These are phyloP conservation scores for Ophiorrhiza pumila DNA, from an alignment of 257 asterid genomes.

Conservation along the genomic window DNA sequence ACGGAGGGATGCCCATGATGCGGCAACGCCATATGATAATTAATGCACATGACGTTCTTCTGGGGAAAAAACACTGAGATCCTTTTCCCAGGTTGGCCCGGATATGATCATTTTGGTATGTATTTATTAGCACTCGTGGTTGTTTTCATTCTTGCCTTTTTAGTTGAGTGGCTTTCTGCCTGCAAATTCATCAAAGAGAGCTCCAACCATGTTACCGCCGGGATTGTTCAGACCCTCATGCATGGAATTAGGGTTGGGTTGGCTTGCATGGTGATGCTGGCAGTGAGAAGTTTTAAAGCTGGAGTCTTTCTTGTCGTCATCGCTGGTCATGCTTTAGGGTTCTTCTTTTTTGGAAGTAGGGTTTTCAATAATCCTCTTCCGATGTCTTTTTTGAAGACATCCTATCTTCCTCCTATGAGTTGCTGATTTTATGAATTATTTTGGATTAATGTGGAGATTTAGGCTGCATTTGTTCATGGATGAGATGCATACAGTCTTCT, in stretches of 20 bases:
- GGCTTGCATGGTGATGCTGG: conserved; percentile 72
- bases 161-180: conserved; percentile 61
- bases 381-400: conserved; percentile 27
- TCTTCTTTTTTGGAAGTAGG: conserved; percentile 60
- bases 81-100: conserved; percentile 74
- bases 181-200: conserved; percentile 33
- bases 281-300: conserved; percentile 75
- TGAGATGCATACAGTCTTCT: no score
- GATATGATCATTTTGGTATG: conserved; percentile 53
- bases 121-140: conserved; percentile 48
- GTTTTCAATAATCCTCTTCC: conserved; percentile 24
- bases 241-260: conserved; percentile 50
- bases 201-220: conserved; percentile 25
- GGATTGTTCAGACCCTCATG: conserved; percentile 43
- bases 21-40: conserved; percentile 46
- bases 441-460: no score
- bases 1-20: conserved; percentile 27
- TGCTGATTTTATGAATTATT: conserved; percentile 30
- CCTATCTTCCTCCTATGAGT: conserved; percentile 54
- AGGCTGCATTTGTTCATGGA: no score
- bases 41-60: conserved; percentile 94
- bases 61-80: conserved; percentile 81
- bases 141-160: conserved; percentile 40
- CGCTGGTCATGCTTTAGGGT: conserved; percentile 58
- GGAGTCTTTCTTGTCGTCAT: conserved; percentile 67